Evolutionary conservation across 306 rosid genomes (phyloP).

Genomic region (Chamaecrista fasciculata): DNA sequence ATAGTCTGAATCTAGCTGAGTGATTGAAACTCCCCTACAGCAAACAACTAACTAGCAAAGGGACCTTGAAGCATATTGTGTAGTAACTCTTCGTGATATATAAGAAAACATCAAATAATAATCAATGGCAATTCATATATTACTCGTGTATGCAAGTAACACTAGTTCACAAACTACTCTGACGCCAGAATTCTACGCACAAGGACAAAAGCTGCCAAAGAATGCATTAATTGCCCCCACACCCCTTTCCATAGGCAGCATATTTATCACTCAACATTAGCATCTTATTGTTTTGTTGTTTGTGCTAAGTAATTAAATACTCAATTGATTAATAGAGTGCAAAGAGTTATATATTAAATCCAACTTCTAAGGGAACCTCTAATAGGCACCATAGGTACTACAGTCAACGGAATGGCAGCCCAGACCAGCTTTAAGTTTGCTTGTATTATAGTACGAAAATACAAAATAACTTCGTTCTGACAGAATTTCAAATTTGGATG

Average conservation of each 20-base stretch:
- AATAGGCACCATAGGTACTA: not conserved
- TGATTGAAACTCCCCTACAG: not conserved
- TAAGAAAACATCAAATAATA: not conserved
- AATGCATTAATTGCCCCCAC: not conserved
- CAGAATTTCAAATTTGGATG: not conserved
- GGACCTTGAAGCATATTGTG: not conserved
- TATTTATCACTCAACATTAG: not conserved
- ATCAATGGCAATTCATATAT: not conserved
- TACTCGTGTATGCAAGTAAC: not conserved
- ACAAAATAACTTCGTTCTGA: constrained; percentile 18
- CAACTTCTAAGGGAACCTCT: not conserved
- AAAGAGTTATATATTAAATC: not conserved
- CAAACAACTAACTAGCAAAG: not conserved
- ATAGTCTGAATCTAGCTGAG: not conserved
- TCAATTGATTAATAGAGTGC: not conserved
- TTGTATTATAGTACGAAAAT: not conserved
- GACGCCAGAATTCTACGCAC: not conserved
- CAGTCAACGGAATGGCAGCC: not conserved
- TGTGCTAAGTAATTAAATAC: not conserved
- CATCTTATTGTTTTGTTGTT: not conserved
- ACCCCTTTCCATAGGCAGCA: not conserved
- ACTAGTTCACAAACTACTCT: not conserved
- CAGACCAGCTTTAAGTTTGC: constrained; percentile 25
- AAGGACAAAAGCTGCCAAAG: not conserved
- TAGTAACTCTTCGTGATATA: not conserved